phyloP scores from a whole-genome alignment of 2,329 filamentous ascomycete genomes.

The Ascocoryne sarcoides region DNA sequence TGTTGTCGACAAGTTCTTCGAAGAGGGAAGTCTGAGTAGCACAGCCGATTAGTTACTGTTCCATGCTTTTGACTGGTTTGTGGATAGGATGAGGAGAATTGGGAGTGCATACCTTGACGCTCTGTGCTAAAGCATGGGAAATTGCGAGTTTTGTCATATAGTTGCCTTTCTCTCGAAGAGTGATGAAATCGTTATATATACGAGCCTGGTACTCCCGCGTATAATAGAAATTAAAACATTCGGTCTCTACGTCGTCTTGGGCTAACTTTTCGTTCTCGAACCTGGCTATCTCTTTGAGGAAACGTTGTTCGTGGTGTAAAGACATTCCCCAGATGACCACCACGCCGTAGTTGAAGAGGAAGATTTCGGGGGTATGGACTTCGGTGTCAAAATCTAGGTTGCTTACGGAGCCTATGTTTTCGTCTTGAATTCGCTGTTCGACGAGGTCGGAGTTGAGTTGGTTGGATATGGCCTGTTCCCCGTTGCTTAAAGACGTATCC shows the following conservation, averaged over 20 bases:
- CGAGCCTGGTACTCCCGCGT: constrained; percentile 94
- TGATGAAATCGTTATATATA: constrained; percentile 99
- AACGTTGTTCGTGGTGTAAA: constrained; percentile 76
- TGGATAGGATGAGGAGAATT: neutral
- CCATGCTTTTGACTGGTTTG: too few relatives aligned
- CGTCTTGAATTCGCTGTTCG: constrained; percentile 29
- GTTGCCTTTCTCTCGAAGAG: constrained; percentile 82
- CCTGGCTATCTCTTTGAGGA: constrained; percentile 87
- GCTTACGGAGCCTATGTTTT: constrained; percentile 27
- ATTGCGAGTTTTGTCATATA: constrained; percentile 98
- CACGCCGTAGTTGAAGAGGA: constrained; percentile 94
- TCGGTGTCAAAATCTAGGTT: constrained; percentile 73
- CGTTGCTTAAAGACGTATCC: constrained; percentile 27
- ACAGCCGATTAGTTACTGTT: too few relatives aligned
- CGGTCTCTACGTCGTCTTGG: constrained; percentile 83
- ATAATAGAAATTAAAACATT: constrained; percentile 99
- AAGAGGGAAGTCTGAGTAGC: constrained; percentile 74
- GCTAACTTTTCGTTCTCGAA: constrained; percentile 88
- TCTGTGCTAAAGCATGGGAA: constrained; percentile 89
- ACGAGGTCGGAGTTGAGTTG: constrained; percentile 18
- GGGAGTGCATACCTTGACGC: constrained; percentile 61
- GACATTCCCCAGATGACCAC: constrained; percentile 99
- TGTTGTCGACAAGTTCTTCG: constrained; percentile 89
- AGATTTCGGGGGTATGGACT: constrained; percentile 88
- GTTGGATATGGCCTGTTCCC: constrained; percentile 19